Base-by-base conservation (phyloP, 148 eudicot genomes). In the Polygonum maritimum region DNA sequence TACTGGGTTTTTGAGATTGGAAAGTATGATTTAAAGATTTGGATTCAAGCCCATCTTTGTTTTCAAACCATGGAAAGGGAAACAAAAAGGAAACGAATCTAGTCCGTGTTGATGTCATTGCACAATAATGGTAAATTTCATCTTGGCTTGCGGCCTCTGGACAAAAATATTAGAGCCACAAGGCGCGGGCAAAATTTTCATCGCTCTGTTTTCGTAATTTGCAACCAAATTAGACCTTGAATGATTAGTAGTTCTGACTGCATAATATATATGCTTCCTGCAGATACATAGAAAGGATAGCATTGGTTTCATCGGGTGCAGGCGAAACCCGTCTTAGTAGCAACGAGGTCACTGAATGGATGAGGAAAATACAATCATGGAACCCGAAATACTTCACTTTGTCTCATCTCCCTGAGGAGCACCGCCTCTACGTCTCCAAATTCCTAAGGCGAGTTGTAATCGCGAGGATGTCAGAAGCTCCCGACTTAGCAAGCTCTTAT, bases 271-370 rank as follows among this genome's bases (percentile, higher is more conserved):
- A 44, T 16, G 10, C 21, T 14, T 67, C 22, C 76, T 78, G 52
- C 82, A 94, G 98, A 91, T 94, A 94, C 73, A 85, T 90, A 75
- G 98, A 95, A 77, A 85, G 97, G 75, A 89, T 95, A 40, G 97
- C 98, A 38, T 79, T 79, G 22, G 98, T 95, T 48, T 86, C 98
- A 16, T 85, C 96, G 1, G 88, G 87, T 14, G 87, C 85, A 2
- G 86, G 87, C 54, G 84, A 81, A 36, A 77, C 86, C 54, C 76
- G 78, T 5, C 87, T 84, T 22, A 87, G 94, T 83, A 76, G 82
- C 77, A 76, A 76, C 72, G 87, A 90, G 82, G 90, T 85, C 7
- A 55, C 84, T 22, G 86, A 85, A 76, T 95, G 98, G 98, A 92
- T 95, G 85, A 79, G 87, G 41, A 95, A 87, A 78, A 87, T 95